Base-by-base conservation (phyloP, 2,329 filamentous ascomycete genomes). In the Sporothrix pseudoabietina region DNA sequence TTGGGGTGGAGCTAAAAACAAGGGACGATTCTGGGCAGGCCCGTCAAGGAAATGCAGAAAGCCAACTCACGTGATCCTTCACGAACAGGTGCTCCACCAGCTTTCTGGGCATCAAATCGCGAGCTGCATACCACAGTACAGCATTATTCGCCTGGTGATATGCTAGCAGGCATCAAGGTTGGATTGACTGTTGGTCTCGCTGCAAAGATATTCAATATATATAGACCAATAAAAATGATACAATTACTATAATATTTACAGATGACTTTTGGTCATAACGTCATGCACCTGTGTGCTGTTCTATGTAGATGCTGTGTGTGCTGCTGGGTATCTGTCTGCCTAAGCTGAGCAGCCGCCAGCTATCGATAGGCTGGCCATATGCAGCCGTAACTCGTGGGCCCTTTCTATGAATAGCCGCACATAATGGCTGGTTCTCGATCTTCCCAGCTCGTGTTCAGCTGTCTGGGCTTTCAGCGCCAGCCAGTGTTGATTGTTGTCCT, bases 11-110 rank as follows among this genome's bases (percentile, higher is more conserved):
- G 63, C 63, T 26, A 32, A 66, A 44, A 66, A 52, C 65, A 69
- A 68, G 65, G 65, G 65, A 69, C 66, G 9, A 26, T 44, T 66
- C 61, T 66, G 61, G 61, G 39, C 61, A 66, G 61, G 61, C 39
- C 61, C 39, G 10, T 10, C 6, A 19, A 49, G 14, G 44, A 49
- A 49, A 12, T 19, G 44, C 14, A 49, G 19, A 4, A 49, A 49
- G 44, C 4, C 44, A 49, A 49, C 14, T 3, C 44, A 49, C 44
- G 44, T 49, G 44, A 49, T 49, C 44, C 14, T 16, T 1, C 14
- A 49, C 14, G 44, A 49, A 19, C 44, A 49, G 4, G 14, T 19
- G 44, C 44, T 30, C 4, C n/a, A 55, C 52, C 49, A 30, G n/a
- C 41, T 5, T 6, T 55, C n/a, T 30, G 52, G 52, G 52, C 52